Evolutionary conservation across 768 basidiomycete species (phyloP).

Genomic region (Russula earlei): DNA sequence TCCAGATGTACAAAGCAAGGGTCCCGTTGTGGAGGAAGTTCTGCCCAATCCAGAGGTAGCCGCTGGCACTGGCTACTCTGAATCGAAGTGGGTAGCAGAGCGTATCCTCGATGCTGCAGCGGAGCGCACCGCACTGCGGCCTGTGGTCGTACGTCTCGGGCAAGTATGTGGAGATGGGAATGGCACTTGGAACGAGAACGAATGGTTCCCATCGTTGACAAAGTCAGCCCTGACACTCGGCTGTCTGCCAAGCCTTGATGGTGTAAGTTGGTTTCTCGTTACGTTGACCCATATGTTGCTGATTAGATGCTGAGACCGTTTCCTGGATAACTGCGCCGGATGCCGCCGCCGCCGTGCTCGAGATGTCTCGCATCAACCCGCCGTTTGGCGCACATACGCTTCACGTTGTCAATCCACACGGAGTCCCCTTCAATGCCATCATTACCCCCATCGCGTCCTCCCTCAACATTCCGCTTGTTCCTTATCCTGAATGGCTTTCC

Average conservation of each 20-base stretch:
- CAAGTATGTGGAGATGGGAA: conserved; percentile 25
- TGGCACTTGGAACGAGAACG: conserved; percentile 24
- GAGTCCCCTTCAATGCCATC: conserved; percentile 20
- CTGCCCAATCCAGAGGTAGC: conserved; percentile 14
- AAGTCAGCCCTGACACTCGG: conserved; percentile 19
- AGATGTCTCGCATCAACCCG: conserved; percentile 20
- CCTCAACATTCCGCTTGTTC: conserved; percentile 22
- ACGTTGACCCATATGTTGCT: neutral
- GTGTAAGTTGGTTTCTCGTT: conserved; percentile 8
- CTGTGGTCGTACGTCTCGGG: conserved; percentile 22
- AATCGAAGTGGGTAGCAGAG: conserved; percentile 23
- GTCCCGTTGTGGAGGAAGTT: conserved; percentile 14
- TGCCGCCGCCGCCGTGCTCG: conserved; percentile 23
- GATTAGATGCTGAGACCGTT: conserved; percentile 9
- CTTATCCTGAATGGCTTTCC: conserved; percentile 22
- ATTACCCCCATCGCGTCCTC: conserved; percentile 16
- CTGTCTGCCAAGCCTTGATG: conserved; percentile 20
- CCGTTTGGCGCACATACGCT: conserved; percentile 8
- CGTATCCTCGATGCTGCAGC: conserved; percentile 21
- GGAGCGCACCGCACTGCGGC: conserved; percentile 12
- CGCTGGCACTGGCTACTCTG: conserved; percentile 21
- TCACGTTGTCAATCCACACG: conserved; percentile 22
- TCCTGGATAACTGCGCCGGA: conserved; percentile 24
- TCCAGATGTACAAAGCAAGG: conserved; percentile 21
- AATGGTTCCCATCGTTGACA: conserved; percentile 24